Base-by-base conservation (phyloP, 2,329 filamentous ascomycete species). In the Mariannaea sp. region DNA sequence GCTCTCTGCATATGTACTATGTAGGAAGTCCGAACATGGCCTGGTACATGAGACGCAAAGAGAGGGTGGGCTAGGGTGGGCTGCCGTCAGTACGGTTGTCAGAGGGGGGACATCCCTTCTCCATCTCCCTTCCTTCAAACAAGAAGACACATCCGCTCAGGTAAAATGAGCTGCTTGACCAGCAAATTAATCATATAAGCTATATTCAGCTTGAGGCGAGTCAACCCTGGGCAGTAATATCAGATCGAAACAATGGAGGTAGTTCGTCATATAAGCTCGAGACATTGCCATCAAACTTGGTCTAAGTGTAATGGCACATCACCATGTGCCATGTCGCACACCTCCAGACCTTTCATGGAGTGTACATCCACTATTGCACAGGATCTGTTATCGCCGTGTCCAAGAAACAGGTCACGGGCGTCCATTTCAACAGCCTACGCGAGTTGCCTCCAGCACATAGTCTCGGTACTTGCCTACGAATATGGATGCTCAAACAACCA, bases 271-370 rank as follows among this genome's bases (percentile, higher is more conserved):
- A 38, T 29, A 24, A 20, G 24, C 36, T 44, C 55, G 43, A 55
- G 52, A 55, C 43, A 56, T 39, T 8, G 17, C 39, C 40, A 44
- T 44, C 42, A 47, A 27, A 52, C 38, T 16, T 6, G 51, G 56
- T 43, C 44, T 56, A 39, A 49, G 52, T 53, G 41, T 38, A 17
- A 19, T 58, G 30, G 36, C 27, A 38, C 9, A n/a, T 42, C 29
- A 20, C 20, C 33, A 35, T 17, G 43, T 30, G n/a, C 43, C 35
- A 16, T 39, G 47, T 56, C 45, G 45, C 46, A 46, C 45, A 39
- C 50, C 41, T 52, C 50, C 46, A 43, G 27, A 36, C 43, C 30
- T 27, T 35, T 29, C 40, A 43, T 24, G 22, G 13, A 29, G 26
- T 12, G 12, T 7, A 12, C 22, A 24, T 24, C 22, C 5, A 24